phyloP scores from a whole-genome alignment of 2,329 filamentous ascomycete species.

The Xylaria sp. region DNA sequence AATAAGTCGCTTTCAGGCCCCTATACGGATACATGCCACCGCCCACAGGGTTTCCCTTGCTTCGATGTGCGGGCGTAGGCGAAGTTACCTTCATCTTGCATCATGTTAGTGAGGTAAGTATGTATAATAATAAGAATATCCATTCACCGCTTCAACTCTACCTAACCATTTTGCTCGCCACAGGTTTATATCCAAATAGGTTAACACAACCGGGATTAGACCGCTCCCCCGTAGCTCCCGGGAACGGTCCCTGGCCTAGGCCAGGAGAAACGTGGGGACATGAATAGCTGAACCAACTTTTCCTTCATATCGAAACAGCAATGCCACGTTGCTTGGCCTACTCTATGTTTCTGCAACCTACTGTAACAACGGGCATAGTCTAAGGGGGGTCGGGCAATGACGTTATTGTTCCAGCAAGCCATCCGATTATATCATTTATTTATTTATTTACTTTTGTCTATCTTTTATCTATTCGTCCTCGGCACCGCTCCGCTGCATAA shows the following conservation, averaged over 20 bases:
- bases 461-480: not conserved
- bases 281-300: not conserved
- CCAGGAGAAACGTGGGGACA: conserved; percentile 26
- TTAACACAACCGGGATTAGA: conserved; percentile 24
- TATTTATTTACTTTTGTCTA: not conserved
- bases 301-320: not conserved
- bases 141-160: conserved; percentile 31
- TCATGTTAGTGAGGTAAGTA: not conserved
- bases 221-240: conserved; percentile 18
- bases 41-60: conserved; percentile 3
- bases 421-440: no score
- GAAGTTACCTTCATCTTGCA: not conserved
- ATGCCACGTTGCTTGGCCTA: conserved; percentile 10
- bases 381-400: conserved; percentile 9
- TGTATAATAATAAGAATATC: not conserved
- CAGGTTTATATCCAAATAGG: conserved; percentile 4
- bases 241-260: conserved; percentile 16
- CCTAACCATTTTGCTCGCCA: conserved; percentile 9
- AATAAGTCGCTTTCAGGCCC: not conserved
- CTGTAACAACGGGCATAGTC: not conserved
- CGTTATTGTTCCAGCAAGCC: conserved; percentile 17
- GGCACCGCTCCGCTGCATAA: conserved; percentile 5
- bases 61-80: not conserved
- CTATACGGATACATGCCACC: not conserved
- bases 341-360: conserved; percentile 6